These are phyloP conservation scores for Pleurotus tuoliensis DNA, from an alignment of 768 basidiomycete genomes.

Conservation along the genomic window DNA sequence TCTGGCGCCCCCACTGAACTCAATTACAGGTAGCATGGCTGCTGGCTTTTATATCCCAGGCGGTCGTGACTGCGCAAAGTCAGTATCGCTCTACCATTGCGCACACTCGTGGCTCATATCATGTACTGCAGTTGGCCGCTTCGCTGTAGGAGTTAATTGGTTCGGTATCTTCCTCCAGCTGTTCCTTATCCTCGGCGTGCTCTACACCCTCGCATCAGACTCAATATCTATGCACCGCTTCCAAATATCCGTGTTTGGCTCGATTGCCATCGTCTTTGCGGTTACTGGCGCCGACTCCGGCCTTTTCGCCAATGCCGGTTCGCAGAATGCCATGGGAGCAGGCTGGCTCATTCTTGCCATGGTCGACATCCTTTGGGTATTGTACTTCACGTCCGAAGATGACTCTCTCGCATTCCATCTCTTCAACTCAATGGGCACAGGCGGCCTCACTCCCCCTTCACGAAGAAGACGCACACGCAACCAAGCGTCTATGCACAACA, in stretches of 20 bases:
- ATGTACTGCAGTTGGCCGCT: conserved; percentile 32
- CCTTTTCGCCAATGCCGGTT: conserved; percentile 49
- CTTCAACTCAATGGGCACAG: conserved; percentile 86
- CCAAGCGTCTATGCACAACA: conserved; percentile 57
- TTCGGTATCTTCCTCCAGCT: conserved; percentile 81
- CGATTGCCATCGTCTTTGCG: conserved; percentile 85
- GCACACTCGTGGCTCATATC: conserved; percentile 1
- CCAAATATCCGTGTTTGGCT: conserved; percentile 86
- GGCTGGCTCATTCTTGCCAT: conserved; percentile 93
- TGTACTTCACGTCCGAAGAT: conserved; percentile 96
- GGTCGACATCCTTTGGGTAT: conserved; percentile 92
- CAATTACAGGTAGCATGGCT: conserved; percentile 63
- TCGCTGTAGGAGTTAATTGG: conserved; percentile 64
- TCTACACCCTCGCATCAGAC: conserved; percentile 81
- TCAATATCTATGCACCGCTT: conserved; percentile 89
- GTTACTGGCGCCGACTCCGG: conserved; percentile 68
- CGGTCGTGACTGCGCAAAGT: conserved; percentile 57
- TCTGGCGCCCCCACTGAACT: conserved; percentile 18
- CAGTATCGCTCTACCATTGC: conserved; percentile 10
- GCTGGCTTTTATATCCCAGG: conserved; percentile 74
- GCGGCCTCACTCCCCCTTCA: conserved; percentile 78
- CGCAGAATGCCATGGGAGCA: conserved; percentile 81
- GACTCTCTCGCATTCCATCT: conserved; percentile 81
- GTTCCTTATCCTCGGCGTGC: conserved; percentile 65
- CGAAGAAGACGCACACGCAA: conserved; percentile 74